These are phyloP conservation scores for Candida piceae DNA, from an alignment of 805 yeast species.

Conservation along the genomic window DNA sequence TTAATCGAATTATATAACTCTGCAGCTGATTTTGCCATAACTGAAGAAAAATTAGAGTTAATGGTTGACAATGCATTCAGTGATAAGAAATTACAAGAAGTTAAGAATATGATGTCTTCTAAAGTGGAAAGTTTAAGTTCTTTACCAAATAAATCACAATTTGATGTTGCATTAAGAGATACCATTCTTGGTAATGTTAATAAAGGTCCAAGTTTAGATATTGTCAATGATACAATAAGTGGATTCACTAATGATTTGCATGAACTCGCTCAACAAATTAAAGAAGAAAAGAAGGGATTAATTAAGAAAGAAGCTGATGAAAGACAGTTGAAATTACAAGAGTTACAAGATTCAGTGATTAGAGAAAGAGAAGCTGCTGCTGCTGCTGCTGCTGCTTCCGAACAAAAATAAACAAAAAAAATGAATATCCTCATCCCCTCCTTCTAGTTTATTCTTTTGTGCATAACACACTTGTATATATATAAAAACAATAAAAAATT, in stretches of 20 bases:
- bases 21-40: slow-evolving; percentile 62
- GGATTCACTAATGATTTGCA: slow-evolving; percentile 24
- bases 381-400: neutral
- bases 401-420: neutral
- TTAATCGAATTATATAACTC: slow-evolving; percentile 70
- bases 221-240: slow-evolving; percentile 27
- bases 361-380: slow-evolving; percentile 10
- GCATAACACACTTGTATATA: too few relatives aligned
- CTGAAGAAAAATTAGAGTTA: slow-evolving; percentile 57
- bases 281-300: slow-evolving; percentile 18
- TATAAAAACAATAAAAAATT: too few relatives aligned
- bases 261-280: slow-evolving; percentile 19
- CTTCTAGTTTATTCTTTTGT: too few relatives aligned
- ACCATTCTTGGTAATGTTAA: slow-evolving; percentile 27
- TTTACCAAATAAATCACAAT: slow-evolving; percentile 16
- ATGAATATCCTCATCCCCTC: too few relatives aligned
- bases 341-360: slow-evolving; percentile 19
- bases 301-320: slow-evolving; percentile 20
- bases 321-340: slow-evolving; percentile 19
- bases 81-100: slow-evolving; percentile 30
- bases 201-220: slow-evolving; percentile 29
- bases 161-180: slow-evolving; percentile 25
- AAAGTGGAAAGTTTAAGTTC: slow-evolving; percentile 19
- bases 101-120: slow-evolving; percentile 14
- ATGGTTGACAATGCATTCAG: slow-evolving; percentile 55